These are phyloP conservation scores for Groenewaldozyma auringiensis DNA, from an alignment of 1,139 yeast species.

Conservation along the genomic window DNA sequence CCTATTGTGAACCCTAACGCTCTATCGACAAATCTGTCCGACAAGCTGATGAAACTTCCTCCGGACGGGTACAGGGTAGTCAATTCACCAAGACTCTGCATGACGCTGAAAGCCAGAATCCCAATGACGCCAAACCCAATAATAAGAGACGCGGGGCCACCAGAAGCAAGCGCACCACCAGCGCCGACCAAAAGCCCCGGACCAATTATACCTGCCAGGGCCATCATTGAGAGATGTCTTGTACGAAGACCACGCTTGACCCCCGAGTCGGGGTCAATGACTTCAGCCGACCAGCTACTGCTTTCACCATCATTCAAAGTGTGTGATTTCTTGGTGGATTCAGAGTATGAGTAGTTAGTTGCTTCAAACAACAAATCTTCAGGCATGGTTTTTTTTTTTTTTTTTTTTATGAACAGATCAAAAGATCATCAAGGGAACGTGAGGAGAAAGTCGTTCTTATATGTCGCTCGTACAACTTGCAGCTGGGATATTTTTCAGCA, in stretches of 20 bases:
- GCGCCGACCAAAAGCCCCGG: conserved; percentile 63
- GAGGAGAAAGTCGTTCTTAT: too few relatives aligned
- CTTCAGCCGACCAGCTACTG: neutral
- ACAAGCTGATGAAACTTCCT: conserved; percentile 56
- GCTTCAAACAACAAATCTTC: neutral
- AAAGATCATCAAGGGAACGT: too few relatives aligned
- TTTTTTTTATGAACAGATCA: too few relatives aligned
- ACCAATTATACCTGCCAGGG: conserved; percentile 61
- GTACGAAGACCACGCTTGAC: conserved; percentile 45
- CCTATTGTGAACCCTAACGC: conserved; percentile 58
- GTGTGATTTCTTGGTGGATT: neutral
- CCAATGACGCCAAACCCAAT: conserved; percentile 55
- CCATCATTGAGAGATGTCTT: conserved; percentile 50
- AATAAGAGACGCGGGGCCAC: conserved; percentile 59
- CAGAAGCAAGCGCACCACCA: conserved; percentile 49
- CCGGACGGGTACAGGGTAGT: conserved; percentile 53
- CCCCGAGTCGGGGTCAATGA: conserved; percentile 32
- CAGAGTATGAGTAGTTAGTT: neutral
- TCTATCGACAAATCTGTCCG: conserved; percentile 49
- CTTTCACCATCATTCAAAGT: neutral
- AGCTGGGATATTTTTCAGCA: too few relatives aligned
- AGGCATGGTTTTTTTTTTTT: too few relatives aligned
- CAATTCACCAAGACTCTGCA: conserved; percentile 61
- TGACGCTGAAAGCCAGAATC: conserved; percentile 48
- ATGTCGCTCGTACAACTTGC: neutral